These are phyloP conservation scores for Candolleomyces eurysporus DNA, from an alignment of 768 basidiomycete species.

Conservation along the genomic window DNA sequence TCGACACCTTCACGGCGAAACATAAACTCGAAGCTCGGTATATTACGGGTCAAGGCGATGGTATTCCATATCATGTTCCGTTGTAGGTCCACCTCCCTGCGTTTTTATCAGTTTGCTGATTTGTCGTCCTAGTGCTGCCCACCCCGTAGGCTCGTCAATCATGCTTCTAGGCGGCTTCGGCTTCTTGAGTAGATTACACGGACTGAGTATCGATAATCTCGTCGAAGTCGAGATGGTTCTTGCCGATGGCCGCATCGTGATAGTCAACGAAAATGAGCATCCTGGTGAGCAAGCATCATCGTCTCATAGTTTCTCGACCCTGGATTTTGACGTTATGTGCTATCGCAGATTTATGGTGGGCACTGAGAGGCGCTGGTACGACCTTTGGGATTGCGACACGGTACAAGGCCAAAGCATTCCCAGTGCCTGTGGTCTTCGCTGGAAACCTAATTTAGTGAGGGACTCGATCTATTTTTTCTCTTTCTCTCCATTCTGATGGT, in stretches of 20 bases:
- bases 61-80: conserved; percentile 78
- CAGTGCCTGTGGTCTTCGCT: conserved; percentile 87
- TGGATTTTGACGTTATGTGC: not conserved
- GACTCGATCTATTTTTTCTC: not conserved
- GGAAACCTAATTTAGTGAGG: conserved; percentile 91
- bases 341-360: conserved; percentile 80
- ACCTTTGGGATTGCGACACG: conserved; percentile 82
- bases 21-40: conserved; percentile 63
- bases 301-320: not conserved
- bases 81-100: conserved; percentile 47
- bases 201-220: conserved; percentile 85
- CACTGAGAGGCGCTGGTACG: conserved; percentile 78
- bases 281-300: conserved; percentile 44
- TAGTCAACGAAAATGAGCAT: conserved; percentile 69
- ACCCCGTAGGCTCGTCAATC: conserved; percentile 75
- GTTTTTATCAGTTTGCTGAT: not conserved
- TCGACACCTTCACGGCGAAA: conserved; percentile 68
- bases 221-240: conserved; percentile 92
- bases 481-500: conserved; percentile 8
- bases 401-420: conserved; percentile 88
- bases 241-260: conserved; percentile 83
- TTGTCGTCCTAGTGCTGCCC: conserved; percentile 54
- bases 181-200: conserved; percentile 77
- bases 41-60: conserved; percentile 44
- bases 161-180: conserved; percentile 91